Conservation (phyloP, 129 eudicot species). For the Tagetes erecta region DNA sequence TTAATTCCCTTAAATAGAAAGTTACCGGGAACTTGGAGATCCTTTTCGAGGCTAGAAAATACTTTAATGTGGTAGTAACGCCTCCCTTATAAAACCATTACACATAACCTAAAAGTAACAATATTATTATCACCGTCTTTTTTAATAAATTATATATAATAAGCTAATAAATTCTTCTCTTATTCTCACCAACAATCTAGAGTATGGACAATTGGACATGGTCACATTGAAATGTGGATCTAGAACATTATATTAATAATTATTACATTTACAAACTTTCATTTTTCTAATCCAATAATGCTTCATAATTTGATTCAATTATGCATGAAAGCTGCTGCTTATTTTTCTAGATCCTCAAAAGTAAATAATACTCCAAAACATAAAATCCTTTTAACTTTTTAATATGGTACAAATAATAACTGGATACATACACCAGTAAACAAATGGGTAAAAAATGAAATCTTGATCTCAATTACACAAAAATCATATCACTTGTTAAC, state of each 20-base stretch:
- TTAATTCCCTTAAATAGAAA: too few relatives aligned
- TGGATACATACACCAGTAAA: not conserved
- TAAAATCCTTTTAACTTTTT: not conserved
- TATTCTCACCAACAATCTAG: constrained; percentile 4
- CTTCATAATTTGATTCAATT: constrained; percentile 11
- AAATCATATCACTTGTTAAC: constrained; percentile 2
- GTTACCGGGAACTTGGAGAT: too few relatives aligned
- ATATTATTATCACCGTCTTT: too few relatives aligned
- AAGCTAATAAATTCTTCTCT: not conserved
- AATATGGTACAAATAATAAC: constrained; percentile 31
- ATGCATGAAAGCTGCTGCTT: constrained; percentile 18
- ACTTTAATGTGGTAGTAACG: too few relatives aligned
- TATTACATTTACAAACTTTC: not conserved
- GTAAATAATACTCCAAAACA: constrained; percentile 7
- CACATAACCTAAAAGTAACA: too few relatives aligned
- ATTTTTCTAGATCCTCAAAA: constrained; percentile 29
- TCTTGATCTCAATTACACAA: constrained; percentile 26
- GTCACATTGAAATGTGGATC: constrained; percentile 8
- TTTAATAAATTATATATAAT: too few relatives aligned
- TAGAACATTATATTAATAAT: not conserved
- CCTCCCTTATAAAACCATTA: too few relatives aligned
- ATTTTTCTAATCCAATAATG: constrained; percentile 4
- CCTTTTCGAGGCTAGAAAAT: too few relatives aligned
- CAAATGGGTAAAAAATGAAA: constrained; percentile 20
- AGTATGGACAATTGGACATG: too few relatives aligned